Conservation (phyloP, 306 rosid species). For the Coriaria nepalensis region DNA sequence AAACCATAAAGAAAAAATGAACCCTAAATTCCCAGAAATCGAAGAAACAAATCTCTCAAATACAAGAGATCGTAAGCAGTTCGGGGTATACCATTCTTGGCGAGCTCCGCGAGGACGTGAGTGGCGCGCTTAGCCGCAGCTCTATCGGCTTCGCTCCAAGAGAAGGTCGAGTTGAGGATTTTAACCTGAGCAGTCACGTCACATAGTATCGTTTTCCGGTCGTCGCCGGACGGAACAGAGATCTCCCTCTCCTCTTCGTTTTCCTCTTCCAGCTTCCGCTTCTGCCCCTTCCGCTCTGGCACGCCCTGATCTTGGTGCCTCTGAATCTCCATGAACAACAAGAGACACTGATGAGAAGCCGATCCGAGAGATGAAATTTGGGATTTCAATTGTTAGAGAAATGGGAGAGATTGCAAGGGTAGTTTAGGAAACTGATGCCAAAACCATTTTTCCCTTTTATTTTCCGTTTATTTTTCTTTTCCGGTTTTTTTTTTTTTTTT, state of each 20-base stretch:
- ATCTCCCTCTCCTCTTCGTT: conserved; percentile 47
- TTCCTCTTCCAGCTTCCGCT: conserved; percentile 81
- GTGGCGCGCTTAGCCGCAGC: conserved; percentile 90
- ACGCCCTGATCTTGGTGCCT: conserved; percentile 48
- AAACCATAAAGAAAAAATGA: not conserved
- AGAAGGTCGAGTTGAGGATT: conserved; percentile 56
- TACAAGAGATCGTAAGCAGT: conserved; percentile 24
- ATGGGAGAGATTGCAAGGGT: conserved; percentile 9
- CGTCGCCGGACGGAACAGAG: conserved; percentile 54
- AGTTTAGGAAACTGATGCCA: conserved; percentile 1
- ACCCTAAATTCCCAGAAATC: conserved; percentile 10
- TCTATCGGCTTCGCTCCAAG: conserved; percentile 80
- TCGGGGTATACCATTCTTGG: conserved; percentile 63
- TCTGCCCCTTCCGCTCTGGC: conserved; percentile 84
- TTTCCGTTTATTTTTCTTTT: conserved; percentile 4
- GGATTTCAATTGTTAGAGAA: too few species aligned
- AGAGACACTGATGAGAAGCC: conserved; percentile 14
- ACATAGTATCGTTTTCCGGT: conserved; percentile 40
- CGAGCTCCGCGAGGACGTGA: conserved; percentile 94
- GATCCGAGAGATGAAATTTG: conserved; percentile 13
- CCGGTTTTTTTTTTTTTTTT: conserved; percentile 8
- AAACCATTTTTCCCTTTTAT: not conserved
- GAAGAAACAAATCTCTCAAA: conserved; percentile 1
- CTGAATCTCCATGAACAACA: conserved; percentile 55
- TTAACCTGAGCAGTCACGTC: conserved; percentile 53